Base-by-base conservation (phyloP, 139 green algal genomes). In the Coccomyxa sp. region DNA sequence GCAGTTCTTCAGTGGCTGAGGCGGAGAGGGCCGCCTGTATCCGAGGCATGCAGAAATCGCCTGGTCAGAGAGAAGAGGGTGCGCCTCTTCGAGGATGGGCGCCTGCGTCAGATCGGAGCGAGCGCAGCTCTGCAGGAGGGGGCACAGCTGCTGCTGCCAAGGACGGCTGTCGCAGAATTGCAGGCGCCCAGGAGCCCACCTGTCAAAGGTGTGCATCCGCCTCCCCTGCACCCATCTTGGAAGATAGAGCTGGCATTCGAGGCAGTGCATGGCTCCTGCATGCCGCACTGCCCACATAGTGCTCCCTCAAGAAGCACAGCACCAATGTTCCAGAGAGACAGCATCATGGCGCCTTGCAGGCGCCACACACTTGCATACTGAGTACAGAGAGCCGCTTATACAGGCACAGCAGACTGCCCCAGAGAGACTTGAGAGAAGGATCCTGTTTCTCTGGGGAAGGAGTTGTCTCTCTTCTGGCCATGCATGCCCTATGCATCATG, bases 1-100 rank as follows among this genome's bases (percentile, higher is more conserved):
- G 78, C 84, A 90, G 87, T 83, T 0, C 36, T 89, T 68, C 85
- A 79, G 2, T 91, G 85, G 87, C 74, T 89, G 78, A 81, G 87
- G 5, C 75, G 85, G n/a, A 58, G 87, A 3, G 86, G 86, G 3
- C 87, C 87, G 0, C 5, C 39, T 0, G 78, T 87, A 10, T 73
- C 78, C 0, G 58, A 88, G 29, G 68, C 75, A 14, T 39, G 79
- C 0, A 74, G 85, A 31, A 78, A 87, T 35, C 55, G 73, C 31
- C 78, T 89, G 29, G 82, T 91, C 44, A 39, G 81, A 6, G 35
- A 82, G 71, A 24, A 78, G 2, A 80, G 79, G 22, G 73, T 90
- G 35, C 35, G 79, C 7, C 16, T 83, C 0, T 80, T 68, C 29
- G 69, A 86, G 68, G 58, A 64, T 6, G 18, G 24, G 10, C 78